phyloP scores from a whole-genome alignment of 2,329 filamentous ascomycete genomes.

The Ophiostoma piceae region DNA sequence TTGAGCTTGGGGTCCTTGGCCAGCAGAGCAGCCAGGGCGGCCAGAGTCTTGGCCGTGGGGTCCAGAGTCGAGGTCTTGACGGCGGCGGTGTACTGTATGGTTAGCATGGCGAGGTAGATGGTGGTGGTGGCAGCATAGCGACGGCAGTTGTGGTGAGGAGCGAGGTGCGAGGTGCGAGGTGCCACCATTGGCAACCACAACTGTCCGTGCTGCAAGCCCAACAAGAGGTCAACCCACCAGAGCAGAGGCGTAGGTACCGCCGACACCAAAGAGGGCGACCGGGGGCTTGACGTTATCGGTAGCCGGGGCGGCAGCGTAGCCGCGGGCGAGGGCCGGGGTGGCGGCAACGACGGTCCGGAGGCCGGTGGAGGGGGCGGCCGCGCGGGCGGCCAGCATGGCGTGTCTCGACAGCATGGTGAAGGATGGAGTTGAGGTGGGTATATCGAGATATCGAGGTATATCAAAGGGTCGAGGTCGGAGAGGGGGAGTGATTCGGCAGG shows the following conservation, averaged over 20 bases:
- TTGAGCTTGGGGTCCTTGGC: slow-evolving; percentile 78
- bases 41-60: slow-evolving; percentile 73
- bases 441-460: neutral
- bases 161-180: too few species aligned
- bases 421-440: slow-evolving; percentile 24
- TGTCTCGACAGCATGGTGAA: slow-evolving; percentile 58
- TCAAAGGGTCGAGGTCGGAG: slow-evolving; percentile 6
- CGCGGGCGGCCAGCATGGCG: slow-evolving; percentile 47
- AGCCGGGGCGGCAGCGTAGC: slow-evolving; percentile 68
- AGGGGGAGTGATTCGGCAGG: slow-evolving; percentile 2
- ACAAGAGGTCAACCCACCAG: slow-evolving; percentile 63
- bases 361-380: slow-evolving; percentile 46
- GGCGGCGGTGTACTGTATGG: slow-evolving; percentile 81
- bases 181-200: neutral
- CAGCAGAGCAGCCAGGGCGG: slow-evolving; percentile 64
- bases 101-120: neutral
- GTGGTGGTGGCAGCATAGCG: neutral
- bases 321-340: slow-evolving; percentile 74
- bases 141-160: too few species aligned
- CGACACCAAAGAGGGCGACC: slow-evolving; percentile 86
- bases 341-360: slow-evolving; percentile 52
- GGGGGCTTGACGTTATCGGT: slow-evolving; percentile 70
- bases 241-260: slow-evolving; percentile 97
- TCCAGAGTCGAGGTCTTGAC: slow-evolving; percentile 84
- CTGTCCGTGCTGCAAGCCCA: neutral